A percentile compares a stretch with the other conserved stretches of the same genome.
phyloP scores from a whole-genome alignment of 2,329 filamentous ascomycete species.

The Colletotrichum tropicale region DNA sequence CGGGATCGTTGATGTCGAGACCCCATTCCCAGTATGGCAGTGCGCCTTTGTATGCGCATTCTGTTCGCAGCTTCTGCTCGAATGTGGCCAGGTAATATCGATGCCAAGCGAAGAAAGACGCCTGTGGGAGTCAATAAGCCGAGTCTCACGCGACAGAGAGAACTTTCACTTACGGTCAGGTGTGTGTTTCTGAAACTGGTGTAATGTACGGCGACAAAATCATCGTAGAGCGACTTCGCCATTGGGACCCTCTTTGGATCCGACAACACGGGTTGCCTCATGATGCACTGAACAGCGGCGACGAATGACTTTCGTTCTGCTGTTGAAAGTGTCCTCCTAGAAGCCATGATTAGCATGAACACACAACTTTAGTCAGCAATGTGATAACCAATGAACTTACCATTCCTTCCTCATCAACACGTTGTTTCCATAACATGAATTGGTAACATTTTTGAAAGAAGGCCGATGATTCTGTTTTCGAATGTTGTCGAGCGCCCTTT shows the following conservation, averaged over 20 bases:
- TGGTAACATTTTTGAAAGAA: background rate
- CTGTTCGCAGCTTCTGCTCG: constrained; percentile 16
- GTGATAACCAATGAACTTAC: background rate
- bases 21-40: constrained; percentile 25
- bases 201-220: constrained; percentile 25
- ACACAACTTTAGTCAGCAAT: rapidly evolving
- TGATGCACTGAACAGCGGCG: constrained; percentile 30
- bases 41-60: constrained; percentile 21
- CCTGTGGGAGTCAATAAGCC: background rate
- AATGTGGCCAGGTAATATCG: constrained; percentile 18
- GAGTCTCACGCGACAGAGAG: rapidly evolving
- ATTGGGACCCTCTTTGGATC: constrained; percentile 13
- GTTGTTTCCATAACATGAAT: background rate
- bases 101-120: constrained; percentile 21
- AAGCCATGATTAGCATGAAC: rapidly evolving
- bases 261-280: constrained; percentile 22
- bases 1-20: constrained; percentile 26
- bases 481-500: background rate
- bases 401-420: constrained; percentile 7
- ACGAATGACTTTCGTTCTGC: constrained; percentile 26
- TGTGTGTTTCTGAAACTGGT: constrained; percentile 5
- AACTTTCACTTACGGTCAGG: background rate
- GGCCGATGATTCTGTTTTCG: background rate
- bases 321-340: constrained; percentile 24
- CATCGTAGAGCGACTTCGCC: constrained; percentile 24